A percentile compares a stretch with the other conserved stretches of the same genome.
Evolutionary conservation across 202 grass and related monocot species (phyloP).

Genomic region (Setaria italica): DNA sequence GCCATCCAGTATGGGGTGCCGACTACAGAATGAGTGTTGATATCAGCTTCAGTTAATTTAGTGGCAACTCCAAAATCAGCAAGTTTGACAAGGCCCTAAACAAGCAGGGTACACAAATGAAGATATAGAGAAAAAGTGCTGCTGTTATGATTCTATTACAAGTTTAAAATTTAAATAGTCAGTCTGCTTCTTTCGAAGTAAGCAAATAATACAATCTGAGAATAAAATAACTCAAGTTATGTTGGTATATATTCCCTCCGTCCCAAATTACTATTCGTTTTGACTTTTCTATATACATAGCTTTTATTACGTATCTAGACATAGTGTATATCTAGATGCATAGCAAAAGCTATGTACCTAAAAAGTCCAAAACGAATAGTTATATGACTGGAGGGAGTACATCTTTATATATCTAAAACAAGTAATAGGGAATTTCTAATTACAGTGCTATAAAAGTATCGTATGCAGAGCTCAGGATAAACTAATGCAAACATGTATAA

Average conservation of each 20-base stretch:
- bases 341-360: too few relatives aligned
- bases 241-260: neutral
- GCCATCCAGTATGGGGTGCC: conserved; percentile 99
- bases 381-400: too few relatives aligned
- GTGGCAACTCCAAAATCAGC: conserved; percentile 99
- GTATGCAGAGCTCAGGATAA: neutral
- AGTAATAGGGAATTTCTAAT: neutral
- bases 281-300: too few relatives aligned
- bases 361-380: too few relatives aligned
- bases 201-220: neutral
- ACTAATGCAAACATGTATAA: neutral
- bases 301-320: too few relatives aligned
- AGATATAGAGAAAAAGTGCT: conserved; percentile 16
- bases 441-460: neutral
- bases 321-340: too few relatives aligned
- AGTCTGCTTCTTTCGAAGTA: neutral
- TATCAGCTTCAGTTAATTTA: conserved; percentile 96
- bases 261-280: too few relatives aligned
- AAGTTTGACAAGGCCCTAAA: conserved; percentile 98
- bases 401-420: conserved; percentile 7
- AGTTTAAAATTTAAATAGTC: conserved; percentile 26
- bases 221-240: neutral
- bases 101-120: conserved; percentile 49
- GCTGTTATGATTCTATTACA: neutral
- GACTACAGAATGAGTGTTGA: conserved; percentile 99